Base-by-base conservation (phyloP, 2,329 filamentous ascomycete species). In the Sarocladium oryzae region DNA sequence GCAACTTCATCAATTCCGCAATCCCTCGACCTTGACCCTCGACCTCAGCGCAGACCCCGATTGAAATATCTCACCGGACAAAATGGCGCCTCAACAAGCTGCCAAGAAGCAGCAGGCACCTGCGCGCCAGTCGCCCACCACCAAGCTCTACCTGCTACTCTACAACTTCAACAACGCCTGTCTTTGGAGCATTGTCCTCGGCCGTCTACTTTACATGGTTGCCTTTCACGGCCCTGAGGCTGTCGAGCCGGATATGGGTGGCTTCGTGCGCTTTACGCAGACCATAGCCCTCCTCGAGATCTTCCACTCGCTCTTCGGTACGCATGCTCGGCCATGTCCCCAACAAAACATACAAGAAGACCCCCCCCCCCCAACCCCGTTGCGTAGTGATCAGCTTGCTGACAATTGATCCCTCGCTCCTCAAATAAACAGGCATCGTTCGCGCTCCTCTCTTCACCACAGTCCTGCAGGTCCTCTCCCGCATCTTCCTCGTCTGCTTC, bases 401-500 rank as follows among this genome's bases (percentile, higher is more conserved):
- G n/a, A n/a, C n/a, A n/a, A n/a, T n/a, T n/a, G n/a, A n/a, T n/a
- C n/a, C n/a, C n/a, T n/a, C n/a, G n/a, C n/a, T n/a, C n/a, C n/a
- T n/a, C n/a, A n/a, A n/a, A n/a, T n/a, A n/a, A n/a, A 3, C 50
- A 91, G 88, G 89, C 53, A 67, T 97, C 62, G 92, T 99, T 50
- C 84, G 92, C 61, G 85, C 92, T 1, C 90, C 92, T 2, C 68
- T 96, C 60, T 59, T 86, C 60, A 97, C 93, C 4, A 97, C 93
- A 5, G 69, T 81, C 33, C 90, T 96, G 84, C 93, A 99, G 70
- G 91, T 97, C 56, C 79, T 87, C 20, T 89, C 84, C 53, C 89
- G 93, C 50, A 81, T 95, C 61, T 80, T 96, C 57, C 85, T 97
- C 57, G 88, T 96, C 58, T 96, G 91, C 89, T 84, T 80, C 58